A percentile compares a stretch with the other conserved stretches of the same genome.
Conservation (phyloP, 495 filamentous ascomycete species). For the Aspergillus bridgeri region DNA sequence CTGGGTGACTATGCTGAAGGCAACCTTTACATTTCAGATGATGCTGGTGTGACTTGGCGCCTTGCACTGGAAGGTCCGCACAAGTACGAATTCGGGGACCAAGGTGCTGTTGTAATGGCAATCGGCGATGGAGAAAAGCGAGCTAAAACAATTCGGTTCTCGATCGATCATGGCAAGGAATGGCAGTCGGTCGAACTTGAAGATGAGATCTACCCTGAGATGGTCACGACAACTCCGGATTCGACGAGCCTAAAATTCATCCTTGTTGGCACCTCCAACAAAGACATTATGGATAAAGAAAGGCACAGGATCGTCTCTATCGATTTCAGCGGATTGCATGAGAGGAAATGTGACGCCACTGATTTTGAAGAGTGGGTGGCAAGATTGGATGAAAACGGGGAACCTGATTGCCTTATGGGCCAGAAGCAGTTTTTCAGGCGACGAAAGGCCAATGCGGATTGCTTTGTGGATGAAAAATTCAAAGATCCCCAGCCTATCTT, state of each 20-base stretch:
- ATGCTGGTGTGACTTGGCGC: slow-evolving; percentile 83
- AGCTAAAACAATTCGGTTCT: slow-evolving; percentile 71
- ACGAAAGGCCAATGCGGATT: slow-evolving; percentile 79
- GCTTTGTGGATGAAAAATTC: slow-evolving; percentile 84
- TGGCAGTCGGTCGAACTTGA: slow-evolving; percentile 67
- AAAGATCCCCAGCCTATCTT: slow-evolving; percentile 63
- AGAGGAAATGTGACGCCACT: slow-evolving; percentile 70
- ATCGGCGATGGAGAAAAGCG: slow-evolving; percentile 60
- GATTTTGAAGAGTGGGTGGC: slow-evolving; percentile 90
- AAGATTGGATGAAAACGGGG: slow-evolving; percentile 70
- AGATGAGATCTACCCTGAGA: slow-evolving; percentile 57
- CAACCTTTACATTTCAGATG: slow-evolving; percentile 82
- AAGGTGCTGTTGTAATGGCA: slow-evolving; percentile 83
- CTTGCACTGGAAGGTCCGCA: slow-evolving; percentile 74
- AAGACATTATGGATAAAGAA: slow-evolving; percentile 36
- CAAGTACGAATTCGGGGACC: slow-evolving; percentile 92
- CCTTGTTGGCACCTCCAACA: slow-evolving; percentile 51
- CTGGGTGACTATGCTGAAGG: slow-evolving; percentile 64
- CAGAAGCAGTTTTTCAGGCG: slow-evolving; percentile 80
- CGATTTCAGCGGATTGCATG: slow-evolving; percentile 79
- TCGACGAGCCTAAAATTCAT: slow-evolving; percentile 90
- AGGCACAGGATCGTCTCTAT: slow-evolving; percentile 63
- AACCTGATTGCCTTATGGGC: slow-evolving; percentile 90
- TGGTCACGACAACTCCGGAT: slow-evolving; percentile 82
- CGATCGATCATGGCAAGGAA: slow-evolving; percentile 77